phyloP scores from a whole-genome alignment of 306 rosid genomes.

The Crataegus laevigata region DNA sequence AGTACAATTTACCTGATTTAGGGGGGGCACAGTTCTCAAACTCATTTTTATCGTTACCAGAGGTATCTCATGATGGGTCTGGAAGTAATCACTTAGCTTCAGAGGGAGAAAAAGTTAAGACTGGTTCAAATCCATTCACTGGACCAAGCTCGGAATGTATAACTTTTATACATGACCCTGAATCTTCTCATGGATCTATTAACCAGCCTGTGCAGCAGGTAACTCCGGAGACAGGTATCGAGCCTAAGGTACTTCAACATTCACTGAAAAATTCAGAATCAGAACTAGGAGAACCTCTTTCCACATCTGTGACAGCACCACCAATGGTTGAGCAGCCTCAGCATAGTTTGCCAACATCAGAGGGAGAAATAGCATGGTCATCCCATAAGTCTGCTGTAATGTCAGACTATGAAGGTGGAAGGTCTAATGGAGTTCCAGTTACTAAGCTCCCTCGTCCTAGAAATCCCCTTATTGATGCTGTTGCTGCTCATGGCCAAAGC shows the following conservation, averaged over 20 bases:
- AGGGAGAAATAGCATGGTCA: conserved; percentile 34
- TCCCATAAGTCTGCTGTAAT: conserved; percentile 24
- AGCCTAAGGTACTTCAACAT: conserved; percentile 27
- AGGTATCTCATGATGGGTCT: conserved; percentile 24
- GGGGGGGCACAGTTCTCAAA: conserved; percentile 42
- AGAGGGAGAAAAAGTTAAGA: conserved; percentile 29
- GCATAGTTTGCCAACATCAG: conserved; percentile 26
- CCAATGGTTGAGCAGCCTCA: conserved; percentile 31
- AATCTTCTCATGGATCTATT: conserved; percentile 10
- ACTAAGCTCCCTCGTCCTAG: conserved; percentile 62
- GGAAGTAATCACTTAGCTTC: conserved; percentile 23
- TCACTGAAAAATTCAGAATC: conserved; percentile 30
- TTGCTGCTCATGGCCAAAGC: conserved; percentile 85
- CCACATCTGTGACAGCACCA: conserved; percentile 24
- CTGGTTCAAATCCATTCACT: conserved; percentile 30
- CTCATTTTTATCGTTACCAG: conserved; percentile 39
- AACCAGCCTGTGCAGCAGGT: conserved; percentile 30
- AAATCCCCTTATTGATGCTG: conserved; percentile 68
- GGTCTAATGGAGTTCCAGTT: conserved; percentile 41
- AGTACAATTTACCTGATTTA: conserved; percentile 28
- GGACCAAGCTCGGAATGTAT: conserved; percentile 15
- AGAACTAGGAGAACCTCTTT: conserved; percentile 24
- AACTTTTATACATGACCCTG: conserved; percentile 18
- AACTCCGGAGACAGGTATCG: conserved; percentile 27
- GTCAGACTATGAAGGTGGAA: conserved; percentile 32